A percentile compares a stretch with the other conserved stretches of the same genome.
Evolutionary conservation across 2,329 filamentous ascomycete species (phyloP).

Genomic region (Cercospora sojina): DNA sequence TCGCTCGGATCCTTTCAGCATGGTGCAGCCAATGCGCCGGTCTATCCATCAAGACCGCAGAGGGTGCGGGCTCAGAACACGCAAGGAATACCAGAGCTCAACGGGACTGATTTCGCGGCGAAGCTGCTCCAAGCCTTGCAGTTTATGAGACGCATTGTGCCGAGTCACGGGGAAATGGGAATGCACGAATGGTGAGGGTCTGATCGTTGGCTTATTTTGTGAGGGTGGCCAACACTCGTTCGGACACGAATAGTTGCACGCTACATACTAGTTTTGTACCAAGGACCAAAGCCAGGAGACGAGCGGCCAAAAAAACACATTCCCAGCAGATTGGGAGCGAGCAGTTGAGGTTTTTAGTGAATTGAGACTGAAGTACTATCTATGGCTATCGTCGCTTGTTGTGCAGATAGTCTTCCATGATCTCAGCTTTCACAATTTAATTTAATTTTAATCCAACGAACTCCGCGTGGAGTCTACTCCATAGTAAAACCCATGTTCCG

Average conservation of each 20-base stretch:
- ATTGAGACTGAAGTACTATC: neutral
- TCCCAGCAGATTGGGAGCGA: neutral
- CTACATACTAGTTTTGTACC: neutral
- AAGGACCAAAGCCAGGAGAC: neutral
- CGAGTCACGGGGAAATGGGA: neutral
- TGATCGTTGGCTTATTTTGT: neutral
- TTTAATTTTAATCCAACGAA: neutral
- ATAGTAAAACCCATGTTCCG: neutral
- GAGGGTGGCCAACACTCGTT: neutral
- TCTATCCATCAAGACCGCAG: neutral
- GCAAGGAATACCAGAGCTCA: neutral
- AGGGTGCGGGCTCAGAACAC: neutral
- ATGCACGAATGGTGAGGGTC: neutral
- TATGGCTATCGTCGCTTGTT: neutral
- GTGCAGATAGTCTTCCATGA: neutral
- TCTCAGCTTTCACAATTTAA: neutral
- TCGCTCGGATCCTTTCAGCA: neutral
- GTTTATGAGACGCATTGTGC: neutral
- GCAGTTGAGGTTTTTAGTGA: neutral
- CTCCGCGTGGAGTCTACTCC: neutral
- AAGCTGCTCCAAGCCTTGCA: neutral
- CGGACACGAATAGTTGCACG: neutral
- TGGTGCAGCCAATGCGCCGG: neutral
- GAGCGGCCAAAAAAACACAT: neutral
- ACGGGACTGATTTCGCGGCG: neutral